Base-by-base conservation (phyloP, 805 yeast species). In the Saturnispora gosingensis region DNA sequence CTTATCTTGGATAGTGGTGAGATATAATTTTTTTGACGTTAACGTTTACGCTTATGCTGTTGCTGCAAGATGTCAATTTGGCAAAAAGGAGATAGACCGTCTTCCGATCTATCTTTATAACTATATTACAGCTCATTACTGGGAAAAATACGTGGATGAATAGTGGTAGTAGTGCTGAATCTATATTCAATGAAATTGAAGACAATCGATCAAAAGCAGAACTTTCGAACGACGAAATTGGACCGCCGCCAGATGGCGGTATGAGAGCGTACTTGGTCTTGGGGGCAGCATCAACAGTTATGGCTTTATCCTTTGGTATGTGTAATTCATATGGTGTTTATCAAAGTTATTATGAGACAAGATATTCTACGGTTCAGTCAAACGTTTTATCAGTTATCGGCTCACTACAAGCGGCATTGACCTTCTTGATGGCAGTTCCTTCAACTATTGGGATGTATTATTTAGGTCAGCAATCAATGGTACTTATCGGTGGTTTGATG, bases 261-360 rank as follows among this genome's bases (percentile, higher is more conserved):
- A 81, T 84, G 2, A 60, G 59, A 45, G 75, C 74, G 13, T 83
- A 85, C 69, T 68, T 82, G 62, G 70, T 73, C 5, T 80, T 80
- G 0, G 63, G 77, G 3, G 78, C 76, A 18, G 70, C 72, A 0
- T 72, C 76, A 66, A 65, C 75, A 16, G 59, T 71, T 61, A 61
- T 71, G 71, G 59, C 74, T 58, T 62, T 76, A 53, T 75, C 82
- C 0, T 81, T 77, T 74, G 87, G 87, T 16, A 70, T 80, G 66
- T 76, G 77, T 52, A 77, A 81, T 40, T 69, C 78, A 2, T 81
- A 68, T 63, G 86, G 85, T 27, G 78, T 79, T 4, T 82, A 77
- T 59, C 75, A 80, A 50, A 67, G 73, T 36, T 77, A 74, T 59
- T 81, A 80, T 57, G 66, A 70, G 13, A 56, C 55, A 6, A 50